These are phyloP conservation scores for Pterulicium gracile DNA, from an alignment of 1,284 basidiomycete species.

Conservation along the genomic window DNA sequence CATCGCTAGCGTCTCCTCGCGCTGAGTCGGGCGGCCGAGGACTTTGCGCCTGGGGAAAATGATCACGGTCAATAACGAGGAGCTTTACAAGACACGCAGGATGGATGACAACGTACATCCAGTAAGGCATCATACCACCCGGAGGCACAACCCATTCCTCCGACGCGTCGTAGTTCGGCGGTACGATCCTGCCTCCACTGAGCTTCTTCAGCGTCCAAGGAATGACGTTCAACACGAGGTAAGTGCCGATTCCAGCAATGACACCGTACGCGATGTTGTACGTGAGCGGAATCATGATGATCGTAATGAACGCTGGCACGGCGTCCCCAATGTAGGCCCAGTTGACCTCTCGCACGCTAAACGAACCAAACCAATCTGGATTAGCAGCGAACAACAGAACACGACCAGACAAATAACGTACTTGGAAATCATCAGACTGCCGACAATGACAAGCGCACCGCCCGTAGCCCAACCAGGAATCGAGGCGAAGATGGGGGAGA, in stretches of 20 bases:
- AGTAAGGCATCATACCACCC: conserved; percentile 57
- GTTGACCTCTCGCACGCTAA: conserved; percentile 72
- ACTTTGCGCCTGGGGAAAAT: not conserved
- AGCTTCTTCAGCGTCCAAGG: conserved; percentile 47
- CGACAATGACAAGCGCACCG: conserved; percentile 78
- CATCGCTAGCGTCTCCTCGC: not conserved
- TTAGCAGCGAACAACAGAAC: not conserved
- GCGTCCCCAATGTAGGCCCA: conserved; percentile 85
- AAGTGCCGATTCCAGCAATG: conserved; percentile 68
- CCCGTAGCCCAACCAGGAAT: conserved; percentile 87
- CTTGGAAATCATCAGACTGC: conserved; percentile 85
- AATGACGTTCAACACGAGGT: conserved; percentile 66
- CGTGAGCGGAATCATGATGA: conserved; percentile 69
- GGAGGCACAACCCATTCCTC: conserved; percentile 64
- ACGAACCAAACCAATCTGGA: not conserved
- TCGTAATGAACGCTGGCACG: conserved; percentile 73
- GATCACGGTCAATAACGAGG: not conserved
- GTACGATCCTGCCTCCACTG: conserved; percentile 51
- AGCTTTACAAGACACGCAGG: not conserved
- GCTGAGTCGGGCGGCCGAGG: not conserved
- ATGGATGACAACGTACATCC: conserved; percentile 42
- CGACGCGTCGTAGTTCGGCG: conserved; percentile 52
- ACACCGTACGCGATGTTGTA: conserved; percentile 89
- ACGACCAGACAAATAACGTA: conserved; percentile 18
- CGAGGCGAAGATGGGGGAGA: conserved; percentile 82